Evolutionary conservation across 169 alveolate species (phyloP), one percentile per base, ranked within the genome.

Genomic region (Theileria annulata): DNA sequence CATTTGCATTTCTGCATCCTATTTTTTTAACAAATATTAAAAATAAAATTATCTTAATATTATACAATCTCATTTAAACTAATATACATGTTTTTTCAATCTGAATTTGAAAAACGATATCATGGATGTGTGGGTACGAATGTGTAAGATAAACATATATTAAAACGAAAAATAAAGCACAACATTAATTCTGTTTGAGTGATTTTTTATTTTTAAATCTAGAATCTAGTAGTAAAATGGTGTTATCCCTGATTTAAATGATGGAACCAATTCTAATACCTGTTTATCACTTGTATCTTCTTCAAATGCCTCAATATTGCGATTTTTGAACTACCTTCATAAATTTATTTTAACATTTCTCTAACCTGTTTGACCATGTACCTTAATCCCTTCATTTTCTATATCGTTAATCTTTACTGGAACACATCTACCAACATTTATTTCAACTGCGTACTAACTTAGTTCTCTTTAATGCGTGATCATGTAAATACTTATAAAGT

Each of bases 391-490:
- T 21, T 72, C 42, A 31, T 58, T 67, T 37, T 84, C 64, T 27
- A 82, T 74, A 3, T 82, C 88, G 28, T 70, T 82, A 5, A 82
- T 47, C 33, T 71, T 82, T 3, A 82, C 70, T 0, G 88, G 88
- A 15, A 82, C 84, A 42, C 88, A 63, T 49, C 87, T 80, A 71
- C 3, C n/a, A 19, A 19, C 19, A 9, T 15, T 72, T 15, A 48
- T 47, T 76, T 31, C 19, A 19, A 25, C n/a, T n/a, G 8, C 17
- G 28, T n/a, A 1, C 76, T 28, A 42, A 85, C 93, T 79, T 88
- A 15, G 87, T 89, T 37, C 76, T 71, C 66, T 89, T 86, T 9
- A 89, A 56, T 35, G 94, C 94, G 80, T 62, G 69, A 25, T 86
- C 80, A 51, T 80, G 86, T 30, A 89, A 71, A 33, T 76, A 56